Evolutionary conservation across 257 asterid genomes (phyloP).

Genomic region (Anisodus tanguticus): DNA sequence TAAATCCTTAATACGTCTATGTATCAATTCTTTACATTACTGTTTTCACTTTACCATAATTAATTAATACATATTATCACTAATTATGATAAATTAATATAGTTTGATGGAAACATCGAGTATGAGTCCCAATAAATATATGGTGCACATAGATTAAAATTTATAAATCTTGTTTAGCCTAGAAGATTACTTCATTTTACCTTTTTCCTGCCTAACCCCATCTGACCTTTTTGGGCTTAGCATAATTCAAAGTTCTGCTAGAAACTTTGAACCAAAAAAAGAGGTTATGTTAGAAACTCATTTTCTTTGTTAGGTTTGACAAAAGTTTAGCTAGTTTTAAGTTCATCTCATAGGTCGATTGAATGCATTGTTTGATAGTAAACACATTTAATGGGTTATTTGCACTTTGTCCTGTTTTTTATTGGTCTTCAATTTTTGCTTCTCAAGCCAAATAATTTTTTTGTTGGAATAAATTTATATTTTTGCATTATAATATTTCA

Average conservation of each 20-base stretch:
- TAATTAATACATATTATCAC: not conserved
- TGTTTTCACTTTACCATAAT: not conserved
- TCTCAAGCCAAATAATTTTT: no score
- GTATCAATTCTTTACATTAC: not conserved
- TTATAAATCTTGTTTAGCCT: not conserved
- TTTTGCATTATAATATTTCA: no score
- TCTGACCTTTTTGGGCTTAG: constrained; percentile 22
- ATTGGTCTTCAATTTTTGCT: no score
- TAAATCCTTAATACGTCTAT: not conserved
- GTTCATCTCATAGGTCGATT: no score
- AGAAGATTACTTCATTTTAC: not conserved
- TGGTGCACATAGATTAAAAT: not conserved
- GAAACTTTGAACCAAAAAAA: no score
- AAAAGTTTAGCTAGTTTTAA: not conserved
- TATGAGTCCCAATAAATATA: no score
- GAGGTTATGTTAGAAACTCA: not conserved
- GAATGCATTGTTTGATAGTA: no score
- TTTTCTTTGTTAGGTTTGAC: constrained; percentile 26
- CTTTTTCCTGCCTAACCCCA: constrained; percentile 46
- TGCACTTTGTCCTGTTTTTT: no score
- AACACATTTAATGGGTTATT: no score
- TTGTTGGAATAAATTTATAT: no score
- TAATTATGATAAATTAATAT: not conserved
- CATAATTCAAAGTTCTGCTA: not conserved
- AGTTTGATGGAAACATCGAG: not conserved